Conservation (phyloP, 2,329 filamentous ascomycete species). For the Niveomyces coronatus region DNA sequence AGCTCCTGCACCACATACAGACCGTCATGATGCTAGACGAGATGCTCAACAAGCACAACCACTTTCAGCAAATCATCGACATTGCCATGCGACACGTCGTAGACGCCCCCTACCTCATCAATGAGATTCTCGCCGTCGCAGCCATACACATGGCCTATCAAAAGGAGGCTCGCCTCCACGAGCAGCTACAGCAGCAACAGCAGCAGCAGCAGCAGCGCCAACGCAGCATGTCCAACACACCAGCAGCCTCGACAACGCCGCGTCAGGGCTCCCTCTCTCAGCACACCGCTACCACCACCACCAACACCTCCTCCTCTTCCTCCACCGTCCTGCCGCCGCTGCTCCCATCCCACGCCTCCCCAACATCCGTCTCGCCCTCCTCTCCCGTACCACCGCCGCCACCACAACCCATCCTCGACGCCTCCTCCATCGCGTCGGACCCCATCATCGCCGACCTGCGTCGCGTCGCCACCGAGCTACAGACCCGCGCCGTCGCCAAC, state of each 20-base stretch:
- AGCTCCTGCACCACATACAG: slow-evolving; percentile 28
- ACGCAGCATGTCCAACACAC: background rate
- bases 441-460: slow-evolving; percentile 16
- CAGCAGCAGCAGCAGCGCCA: slow-evolving; percentile 1
- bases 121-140: slow-evolving; percentile 35
- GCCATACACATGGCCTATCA: slow-evolving; percentile 25
- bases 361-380: slow-evolving; percentile 12
- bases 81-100: slow-evolving; percentile 23
- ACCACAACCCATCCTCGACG: slow-evolving; percentile 15
- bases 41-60: slow-evolving; percentile 13
- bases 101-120: slow-evolving; percentile 33
- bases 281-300: too few species aligned
- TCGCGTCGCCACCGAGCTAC: slow-evolving; percentile 31
- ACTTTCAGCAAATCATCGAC: slow-evolving; percentile 18
- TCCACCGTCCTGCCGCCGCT: slow-evolving; percentile 6
- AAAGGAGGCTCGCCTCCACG: slow-evolving; percentile 15
- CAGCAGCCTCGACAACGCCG: background rate
- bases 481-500: slow-evolving; percentile 31
- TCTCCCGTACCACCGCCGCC: slow-evolving; percentile 1
- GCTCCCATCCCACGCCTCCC: slow-evolving; percentile 8
- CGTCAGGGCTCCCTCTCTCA: too few species aligned
- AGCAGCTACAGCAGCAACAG: slow-evolving; percentile 3
- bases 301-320: slow-evolving; percentile 12
- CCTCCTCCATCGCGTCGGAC: slow-evolving; percentile 8
- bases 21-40: slow-evolving; percentile 15